Evolutionary conservation across 1,284 basidiomycete genomes (phyloP).

Genomic region (Sanghuangporus sanghuang): DNA sequence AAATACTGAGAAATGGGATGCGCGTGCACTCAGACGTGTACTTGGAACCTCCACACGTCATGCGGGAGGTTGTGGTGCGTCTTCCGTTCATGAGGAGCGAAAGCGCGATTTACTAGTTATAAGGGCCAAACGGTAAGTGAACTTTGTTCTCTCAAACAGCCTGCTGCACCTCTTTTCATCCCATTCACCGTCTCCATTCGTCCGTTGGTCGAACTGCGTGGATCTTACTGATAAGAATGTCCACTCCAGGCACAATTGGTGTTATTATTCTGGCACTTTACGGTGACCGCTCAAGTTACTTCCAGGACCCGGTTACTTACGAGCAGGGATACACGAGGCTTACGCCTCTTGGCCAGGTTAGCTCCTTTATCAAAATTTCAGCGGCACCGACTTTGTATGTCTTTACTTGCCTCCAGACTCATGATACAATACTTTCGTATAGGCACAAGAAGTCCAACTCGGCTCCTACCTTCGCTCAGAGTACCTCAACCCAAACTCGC

Average conservation of each 20-base stretch:
- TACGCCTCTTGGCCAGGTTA: constrained; percentile 78
- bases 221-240: constrained; percentile 31
- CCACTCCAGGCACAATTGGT: constrained; percentile 62
- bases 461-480: constrained; percentile 61
- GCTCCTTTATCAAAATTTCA: constrained; percentile 18
- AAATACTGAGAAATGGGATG: not conserved
- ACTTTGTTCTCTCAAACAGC: not conserved
- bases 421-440: constrained; percentile 1
- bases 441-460: constrained; percentile 71
- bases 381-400: not conserved
- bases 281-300: constrained; percentile 70
- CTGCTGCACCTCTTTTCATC: not conserved
- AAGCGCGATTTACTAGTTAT: not conserved
- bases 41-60: not conserved
- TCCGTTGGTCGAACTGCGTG: constrained; percentile 18
- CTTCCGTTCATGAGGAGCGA: not conserved
- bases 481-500: constrained; percentile 62
- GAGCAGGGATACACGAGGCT: constrained; percentile 66
- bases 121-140: not conserved
- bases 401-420: not conserved
- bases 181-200: not conserved
- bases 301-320: constrained; percentile 71
- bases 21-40: not conserved
- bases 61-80: not conserved
- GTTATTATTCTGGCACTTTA: constrained; percentile 81